Evolutionary conservation across 495 filamentous ascomycete species (phyloP), one percentile per base, ranked within the genome.

Genomic region (Elaphomyces granulatus): DNA sequence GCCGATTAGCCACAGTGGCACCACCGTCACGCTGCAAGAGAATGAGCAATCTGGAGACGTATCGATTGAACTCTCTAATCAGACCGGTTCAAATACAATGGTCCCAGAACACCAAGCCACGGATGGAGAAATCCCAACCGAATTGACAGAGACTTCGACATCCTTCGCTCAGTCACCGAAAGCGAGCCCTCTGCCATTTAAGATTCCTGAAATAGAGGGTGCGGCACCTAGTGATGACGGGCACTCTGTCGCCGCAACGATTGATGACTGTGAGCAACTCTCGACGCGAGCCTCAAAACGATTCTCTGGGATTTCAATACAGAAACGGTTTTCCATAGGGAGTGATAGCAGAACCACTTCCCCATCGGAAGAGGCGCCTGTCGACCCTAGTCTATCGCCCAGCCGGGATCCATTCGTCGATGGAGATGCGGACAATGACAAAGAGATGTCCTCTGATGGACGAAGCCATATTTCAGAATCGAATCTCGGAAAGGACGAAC

Each of bases 231-330:
- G 64, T n/a, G 63, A 66, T 15, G 68, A 67, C 8, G 71, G 72
- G 32, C 50, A 60, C 15, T 75, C 74, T 15, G 82, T 78, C 7
- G 58, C 75, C 15, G 78, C 72, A 33, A 74, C 77, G 4, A 69
- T 74, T 55, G 74, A 71, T 8, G 78, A 77, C 32, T 58, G 57
- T 15, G 45, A 57, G 30, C 49, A 45, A 17, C 36, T 44, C 33
- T 23, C 45, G 7, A 32, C 49, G 21, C 46, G 54, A 2, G 38
- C 35, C 32, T 54, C 62, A 2, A 67, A 66, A 28, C 59, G 63
- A 38, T 43, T 71, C 3, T 77, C 76, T 4, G 59, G 49, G 15
- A 48, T 53, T 15, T 74, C 58, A 0, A 49, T 64, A 19, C 36
- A 69, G 28, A 60, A 65, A 45, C 60, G 53, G 32, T 34, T 77